Evolutionary conservation across 2,329 filamentous ascomycete species (phyloP).

Genomic region (Penicillium aurantiogriseum): DNA sequence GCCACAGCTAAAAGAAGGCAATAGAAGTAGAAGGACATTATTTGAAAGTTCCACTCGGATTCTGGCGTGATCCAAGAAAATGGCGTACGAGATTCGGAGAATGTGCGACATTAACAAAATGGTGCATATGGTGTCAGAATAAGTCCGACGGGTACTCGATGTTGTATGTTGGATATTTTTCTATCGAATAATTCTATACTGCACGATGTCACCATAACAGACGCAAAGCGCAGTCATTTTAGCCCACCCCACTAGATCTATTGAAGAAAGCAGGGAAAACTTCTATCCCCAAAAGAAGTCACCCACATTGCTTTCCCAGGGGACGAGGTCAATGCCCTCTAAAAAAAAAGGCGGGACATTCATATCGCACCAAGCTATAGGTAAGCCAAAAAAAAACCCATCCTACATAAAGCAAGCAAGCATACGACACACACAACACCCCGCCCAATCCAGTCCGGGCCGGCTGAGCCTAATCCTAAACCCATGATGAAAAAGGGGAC

Average conservation of each 20-base stretch:
- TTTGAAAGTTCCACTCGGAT: neutral
- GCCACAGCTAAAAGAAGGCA: neutral
- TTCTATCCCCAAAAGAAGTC: neutral
- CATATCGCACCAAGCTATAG: neutral
- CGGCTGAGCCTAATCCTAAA: neutral
- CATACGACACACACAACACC: neutral
- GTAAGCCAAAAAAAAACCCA: neutral
- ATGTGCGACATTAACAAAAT: neutral
- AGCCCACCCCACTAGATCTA: neutral
- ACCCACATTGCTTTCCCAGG: neutral
- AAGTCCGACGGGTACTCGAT: neutral
- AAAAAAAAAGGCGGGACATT: neutral
- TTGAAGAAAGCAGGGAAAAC: neutral
- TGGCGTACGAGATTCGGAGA: neutral
- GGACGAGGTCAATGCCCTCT: neutral
- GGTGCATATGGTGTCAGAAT: neutral
- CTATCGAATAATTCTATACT: neutral
- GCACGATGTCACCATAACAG: neutral
- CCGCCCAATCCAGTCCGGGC: neutral
- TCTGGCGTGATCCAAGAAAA: neutral
- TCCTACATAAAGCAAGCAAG: neutral
- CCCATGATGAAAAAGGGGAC: too few species aligned
- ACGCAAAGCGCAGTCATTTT: neutral
- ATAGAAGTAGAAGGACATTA: neutral
- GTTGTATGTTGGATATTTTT: neutral